Base-by-base conservation (phyloP, 169 alveolate species). In the Cryptosporidium parvum region DNA sequence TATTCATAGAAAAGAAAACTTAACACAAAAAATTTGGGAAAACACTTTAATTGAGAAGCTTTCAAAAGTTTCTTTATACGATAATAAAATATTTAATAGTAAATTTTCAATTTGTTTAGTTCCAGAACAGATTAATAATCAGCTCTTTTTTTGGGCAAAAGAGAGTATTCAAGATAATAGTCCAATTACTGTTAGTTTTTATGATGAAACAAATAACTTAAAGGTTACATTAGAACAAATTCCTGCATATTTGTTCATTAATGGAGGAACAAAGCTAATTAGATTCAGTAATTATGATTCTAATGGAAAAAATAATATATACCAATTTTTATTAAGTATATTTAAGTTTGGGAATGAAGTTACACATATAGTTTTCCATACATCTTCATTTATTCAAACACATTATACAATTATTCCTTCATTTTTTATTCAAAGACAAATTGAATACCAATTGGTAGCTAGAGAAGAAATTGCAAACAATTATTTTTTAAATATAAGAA, bases 141-240 rank as follows among this genome's bases (percentile, higher is more conserved):
- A 70, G 58, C 68, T 70, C 45, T 26, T 51, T 45, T 70, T 44
- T 70, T 70, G 85, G 85, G 85, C 68, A 10, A 70, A 70, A 44
- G 85, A 70, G 9, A 14, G 33, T n/a, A 9, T 39, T 56, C 67
- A 56, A 6, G 67, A 26, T 26, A 23, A 26, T 56, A n/a, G 67
- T 56, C 8, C 23, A 4, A 2, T 56, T 56, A 23, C 14, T 56
- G 67, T 23, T 23, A 48, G 56, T 16, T 56, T n/a, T 56, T 56
- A 56, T n/a, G 67, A 56, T 21, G 5, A 26, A 1, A 21, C 37
- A 56, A 56, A 56, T 56, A 21, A 56, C 37, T 21, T 5, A 0
- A 10, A 56, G 3, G 35, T 56, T 10, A n/a, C 5, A 23, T 56
- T 56, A 56, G 67, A 26, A 56, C 29, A 56, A 7, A 56, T 56